Percentiles rank a stretch among this genome's conserved stretches.
Conservation (phyloP, 257 asterid species). For the Lycium barbarum region DNA sequence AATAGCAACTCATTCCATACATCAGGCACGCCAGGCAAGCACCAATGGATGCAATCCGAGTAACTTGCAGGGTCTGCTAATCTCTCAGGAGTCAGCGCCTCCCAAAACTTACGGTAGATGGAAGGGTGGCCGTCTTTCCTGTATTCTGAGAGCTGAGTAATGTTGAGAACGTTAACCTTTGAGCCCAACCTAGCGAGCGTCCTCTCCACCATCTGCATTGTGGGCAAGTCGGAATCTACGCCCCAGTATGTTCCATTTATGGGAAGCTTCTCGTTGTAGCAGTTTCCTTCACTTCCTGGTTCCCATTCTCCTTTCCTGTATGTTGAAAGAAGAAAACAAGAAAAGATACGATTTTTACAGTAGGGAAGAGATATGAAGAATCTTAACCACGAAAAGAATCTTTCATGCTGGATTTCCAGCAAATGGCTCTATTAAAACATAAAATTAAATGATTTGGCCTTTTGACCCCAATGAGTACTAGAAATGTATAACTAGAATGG, state of each 20-base stretch:
- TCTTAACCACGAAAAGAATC: background rate
- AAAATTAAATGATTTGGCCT: background rate
- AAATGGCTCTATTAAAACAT: background rate
- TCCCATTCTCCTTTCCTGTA: slow-evolving; percentile 83
- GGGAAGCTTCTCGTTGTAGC: slow-evolving; percentile 76
- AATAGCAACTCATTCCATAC: slow-evolving; percentile 87
- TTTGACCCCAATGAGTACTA: background rate
- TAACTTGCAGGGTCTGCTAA: slow-evolving; percentile 66
- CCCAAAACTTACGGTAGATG: slow-evolving; percentile 94
- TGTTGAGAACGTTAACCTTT: slow-evolving; percentile 69
- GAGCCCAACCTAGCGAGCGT: slow-evolving; percentile 59
- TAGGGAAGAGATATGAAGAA: background rate
- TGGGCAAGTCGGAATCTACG: slow-evolving; percentile 69
- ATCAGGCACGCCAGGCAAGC: slow-evolving; percentile 93
- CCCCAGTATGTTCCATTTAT: slow-evolving; percentile 73
- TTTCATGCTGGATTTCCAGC: background rate
- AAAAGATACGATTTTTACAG: background rate
- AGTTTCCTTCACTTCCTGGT: slow-evolving; percentile 76
- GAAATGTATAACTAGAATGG: background rate
- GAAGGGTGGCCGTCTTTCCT: slow-evolving; percentile 94
- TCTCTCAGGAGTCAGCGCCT: slow-evolving; percentile 60
- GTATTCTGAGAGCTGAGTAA: slow-evolving; percentile 87
- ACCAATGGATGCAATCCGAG: slow-evolving; percentile 97
- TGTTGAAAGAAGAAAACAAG: background rate
- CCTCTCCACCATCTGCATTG: slow-evolving; percentile 79